Evolutionary conservation across 78 protist species (phyloP).

Genomic region (Protostelium mycophagum): DNA sequence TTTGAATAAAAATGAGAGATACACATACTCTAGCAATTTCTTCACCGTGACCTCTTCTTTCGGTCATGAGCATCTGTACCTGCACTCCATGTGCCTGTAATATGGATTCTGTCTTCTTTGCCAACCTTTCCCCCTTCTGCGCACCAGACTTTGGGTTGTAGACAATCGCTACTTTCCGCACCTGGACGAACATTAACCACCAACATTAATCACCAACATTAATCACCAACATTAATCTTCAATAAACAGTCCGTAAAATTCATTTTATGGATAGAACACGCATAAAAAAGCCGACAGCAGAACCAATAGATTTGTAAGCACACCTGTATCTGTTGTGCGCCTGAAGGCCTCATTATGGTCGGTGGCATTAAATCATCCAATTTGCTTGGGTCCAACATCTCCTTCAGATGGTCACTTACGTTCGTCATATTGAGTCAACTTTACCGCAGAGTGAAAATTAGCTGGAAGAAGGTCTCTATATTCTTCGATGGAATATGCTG

Average conservation of each 20-base stretch:
- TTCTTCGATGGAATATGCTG: not conserved
- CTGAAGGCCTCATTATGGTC: not conserved
- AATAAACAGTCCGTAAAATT: too few relatives aligned
- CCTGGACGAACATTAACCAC: too few relatives aligned
- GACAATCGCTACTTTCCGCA: constrained; percentile 30
- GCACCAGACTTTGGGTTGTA: constrained; percentile 51
- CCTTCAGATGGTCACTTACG: not conserved
- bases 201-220: too few relatives aligned
- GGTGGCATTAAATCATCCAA: not conserved
- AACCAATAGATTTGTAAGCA: not conserved
- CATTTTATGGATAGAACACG: not conserved
- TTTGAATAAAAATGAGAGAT: not conserved
- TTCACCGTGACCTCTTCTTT: constrained; percentile 59
- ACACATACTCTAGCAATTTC: constrained; percentile 4
- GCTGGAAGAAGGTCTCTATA: not conserved
- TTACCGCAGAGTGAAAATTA: not conserved
- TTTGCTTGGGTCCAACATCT: not conserved
- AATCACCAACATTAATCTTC: too few relatives aligned
- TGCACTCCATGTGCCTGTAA: not conserved
- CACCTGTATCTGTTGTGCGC: not conserved
- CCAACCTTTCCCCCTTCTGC: constrained; percentile 55
- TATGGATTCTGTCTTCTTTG: constrained; percentile 8
- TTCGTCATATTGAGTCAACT: not conserved
- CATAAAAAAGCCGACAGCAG: not conserved
- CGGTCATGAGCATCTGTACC: constrained; percentile 23